Percentiles rank a stretch among this genome's conserved stretches.
phyloP scores from a whole-genome alignment of 2,329 filamentous ascomycete genomes.

The Exophiala calicioides region DNA sequence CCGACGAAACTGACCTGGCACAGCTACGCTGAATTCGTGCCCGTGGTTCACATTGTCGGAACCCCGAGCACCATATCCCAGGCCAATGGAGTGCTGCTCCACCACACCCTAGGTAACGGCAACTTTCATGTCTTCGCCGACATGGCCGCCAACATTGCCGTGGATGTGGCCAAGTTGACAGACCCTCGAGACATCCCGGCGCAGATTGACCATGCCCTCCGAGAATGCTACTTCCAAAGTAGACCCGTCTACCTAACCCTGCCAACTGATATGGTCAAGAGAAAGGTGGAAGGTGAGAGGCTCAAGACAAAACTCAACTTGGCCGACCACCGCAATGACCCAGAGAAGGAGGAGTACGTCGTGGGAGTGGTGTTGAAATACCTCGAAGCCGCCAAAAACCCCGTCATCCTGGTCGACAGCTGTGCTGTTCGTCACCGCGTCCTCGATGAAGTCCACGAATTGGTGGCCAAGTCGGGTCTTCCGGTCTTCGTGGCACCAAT shows the following conservation, averaged over 20 bases:
- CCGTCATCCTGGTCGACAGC: constrained; percentile 56
- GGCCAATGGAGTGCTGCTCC: constrained; percentile 44
- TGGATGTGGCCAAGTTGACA: constrained; percentile 27
- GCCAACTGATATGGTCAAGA: constrained; percentile 30
- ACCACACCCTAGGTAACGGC: constrained; percentile 35
- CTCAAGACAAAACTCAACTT: constrained; percentile 63
- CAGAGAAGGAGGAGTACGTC: constrained; percentile 32
- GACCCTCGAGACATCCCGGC: constrained; percentile 26
- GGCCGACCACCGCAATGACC: constrained; percentile 25
- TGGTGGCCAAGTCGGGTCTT: constrained; percentile 48
- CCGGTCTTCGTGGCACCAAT: constrained; percentile 52
- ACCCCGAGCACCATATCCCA: constrained; percentile 55
- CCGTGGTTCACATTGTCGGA: constrained; percentile 62
- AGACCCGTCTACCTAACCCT: constrained; percentile 32
- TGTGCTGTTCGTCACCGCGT: constrained; percentile 47
- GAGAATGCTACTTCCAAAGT: constrained; percentile 28
- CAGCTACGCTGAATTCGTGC: constrained; percentile 60
- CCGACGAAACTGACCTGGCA: not conserved
- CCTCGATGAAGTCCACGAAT: constrained; percentile 42
- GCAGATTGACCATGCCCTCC: constrained; percentile 32
- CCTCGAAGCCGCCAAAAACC: constrained; percentile 49
- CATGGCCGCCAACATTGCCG: constrained; percentile 24
- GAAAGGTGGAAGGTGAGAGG: constrained; percentile 60
- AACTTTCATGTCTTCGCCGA: constrained; percentile 30
- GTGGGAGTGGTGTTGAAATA: constrained; percentile 38